Evolutionary conservation across 768 basidiomycete species (phyloP).

Genomic region (Rhizopogon rudus): DNA sequence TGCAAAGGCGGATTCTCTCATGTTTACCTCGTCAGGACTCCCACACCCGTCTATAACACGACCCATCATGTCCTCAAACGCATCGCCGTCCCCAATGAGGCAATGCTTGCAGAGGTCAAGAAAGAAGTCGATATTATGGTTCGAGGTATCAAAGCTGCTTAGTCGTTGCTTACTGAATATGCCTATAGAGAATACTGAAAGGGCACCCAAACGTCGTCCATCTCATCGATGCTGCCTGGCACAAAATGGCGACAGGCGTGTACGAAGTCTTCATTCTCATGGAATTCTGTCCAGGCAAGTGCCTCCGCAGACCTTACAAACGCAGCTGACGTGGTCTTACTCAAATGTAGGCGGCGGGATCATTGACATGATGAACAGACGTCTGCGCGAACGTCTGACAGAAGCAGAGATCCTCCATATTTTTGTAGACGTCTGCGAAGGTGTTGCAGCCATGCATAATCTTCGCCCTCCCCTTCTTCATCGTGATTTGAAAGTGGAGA

Average conservation of each 20-base stretch:
- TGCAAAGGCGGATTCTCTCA: constrained; percentile 91
- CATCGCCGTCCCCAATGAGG: constrained; percentile 87
- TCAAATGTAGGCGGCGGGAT: constrained; percentile 79
- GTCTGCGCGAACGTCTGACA: constrained; percentile 88
- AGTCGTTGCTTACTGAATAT: constrained; percentile 23
- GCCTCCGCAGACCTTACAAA: not conserved
- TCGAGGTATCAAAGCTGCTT: constrained; percentile 18
- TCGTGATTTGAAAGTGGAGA: constrained; percentile 98
- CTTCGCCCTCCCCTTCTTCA: constrained; percentile 87
- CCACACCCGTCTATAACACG: constrained; percentile 82
- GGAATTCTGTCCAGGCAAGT: constrained; percentile 88
- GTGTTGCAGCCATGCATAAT: constrained; percentile 95
- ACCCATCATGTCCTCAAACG: constrained; percentile 96
- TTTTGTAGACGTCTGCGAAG: constrained; percentile 97
- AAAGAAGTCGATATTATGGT: constrained; percentile 99
- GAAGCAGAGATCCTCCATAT: constrained; percentile 97
- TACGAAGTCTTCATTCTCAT: constrained; percentile 98
- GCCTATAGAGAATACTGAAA: constrained; percentile 73
- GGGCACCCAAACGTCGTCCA: constrained; percentile 95
- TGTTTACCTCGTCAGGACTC: constrained; percentile 91
- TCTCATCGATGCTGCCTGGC: constrained; percentile 93
- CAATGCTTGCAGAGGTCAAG: constrained; percentile 89
- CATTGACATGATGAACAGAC: constrained; percentile 99
- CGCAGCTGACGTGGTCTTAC: constrained; percentile 2
- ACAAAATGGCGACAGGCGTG: constrained; percentile 73